phyloP scores from a whole-genome alignment of 2,329 filamentous ascomycete species.

The Ophiostoma ips region DNA sequence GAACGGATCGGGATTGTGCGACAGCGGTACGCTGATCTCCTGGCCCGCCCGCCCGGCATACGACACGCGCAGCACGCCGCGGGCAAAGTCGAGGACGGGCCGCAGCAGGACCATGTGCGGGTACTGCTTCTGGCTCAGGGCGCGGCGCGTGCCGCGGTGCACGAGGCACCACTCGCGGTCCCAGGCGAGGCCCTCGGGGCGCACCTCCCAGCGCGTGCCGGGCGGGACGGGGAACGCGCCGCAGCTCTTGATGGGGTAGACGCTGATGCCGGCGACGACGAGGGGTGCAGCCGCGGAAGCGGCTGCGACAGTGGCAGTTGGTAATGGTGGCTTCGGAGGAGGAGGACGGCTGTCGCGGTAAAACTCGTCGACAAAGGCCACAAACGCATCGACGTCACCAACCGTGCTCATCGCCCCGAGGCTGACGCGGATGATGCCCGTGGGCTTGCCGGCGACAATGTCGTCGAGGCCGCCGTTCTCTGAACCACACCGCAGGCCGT shows the following conservation, averaged over 20 bases:
- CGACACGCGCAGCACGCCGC: conserved; percentile 49
- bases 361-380: conserved; percentile 59
- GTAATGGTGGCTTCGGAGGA: too few relatives aligned
- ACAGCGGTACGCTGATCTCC: conserved; percentile 45
- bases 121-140: conserved; percentile 77
- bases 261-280: conserved; percentile 34
- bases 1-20: conserved; percentile 49
- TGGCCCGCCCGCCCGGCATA: conserved; percentile 26
- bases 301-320: neutral
- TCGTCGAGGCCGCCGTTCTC: conserved; percentile 59
- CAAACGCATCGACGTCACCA: conserved; percentile 57
- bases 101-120: conserved; percentile 76
- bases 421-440: conserved; percentile 73
- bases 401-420: conserved; percentile 80
- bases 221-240: conserved; percentile 59
- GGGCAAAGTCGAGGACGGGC: conserved; percentile 57
- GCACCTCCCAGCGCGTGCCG: conserved; percentile 57
- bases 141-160: conserved; percentile 70
- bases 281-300: neutral
- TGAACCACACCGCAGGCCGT: conserved; percentile 70
- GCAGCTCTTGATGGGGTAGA: conserved; percentile 95
- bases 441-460: conserved; percentile 70
- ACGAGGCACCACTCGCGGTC: conserved; percentile 95
- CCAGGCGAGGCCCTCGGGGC: conserved; percentile 74
- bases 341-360: conserved; percentile 27